phyloP scores from a whole-genome alignment of 2,329 filamentous ascomycete genomes.

The Didymella keratinophila region DNA sequence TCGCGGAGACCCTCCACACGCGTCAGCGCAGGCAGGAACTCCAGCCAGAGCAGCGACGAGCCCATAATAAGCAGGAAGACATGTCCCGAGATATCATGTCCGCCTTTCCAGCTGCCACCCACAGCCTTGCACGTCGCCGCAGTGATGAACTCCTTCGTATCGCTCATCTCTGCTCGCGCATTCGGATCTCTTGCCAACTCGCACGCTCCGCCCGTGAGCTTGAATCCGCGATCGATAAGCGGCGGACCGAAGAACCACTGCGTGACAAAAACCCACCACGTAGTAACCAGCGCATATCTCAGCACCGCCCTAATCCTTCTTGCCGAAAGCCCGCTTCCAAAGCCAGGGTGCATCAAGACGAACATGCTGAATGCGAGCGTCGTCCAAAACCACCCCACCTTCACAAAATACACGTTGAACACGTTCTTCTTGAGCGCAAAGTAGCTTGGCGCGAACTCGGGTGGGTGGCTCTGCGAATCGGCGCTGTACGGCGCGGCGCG shows the following conservation, averaged over 20 bases:
- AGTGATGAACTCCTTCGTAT: conserved; percentile 66
- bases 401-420: conserved; percentile 93
- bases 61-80: conserved; percentile 91
- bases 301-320: conserved; percentile 66
- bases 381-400: conserved; percentile 93
- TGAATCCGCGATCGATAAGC: conserved; percentile 88
- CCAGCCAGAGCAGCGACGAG: conserved; percentile 81
- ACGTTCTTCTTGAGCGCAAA: conserved; percentile 94
- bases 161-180: conserved; percentile 56
- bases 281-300: conserved; percentile 76
- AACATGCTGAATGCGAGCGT: conserved; percentile 77
- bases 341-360: conserved; percentile 70
- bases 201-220: conserved; percentile 87
- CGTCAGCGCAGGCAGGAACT: conserved; percentile 71
- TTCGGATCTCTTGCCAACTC: conserved; percentile 64
- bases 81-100: conserved; percentile 95
- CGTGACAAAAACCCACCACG: conserved; percentile 84
- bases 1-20: conserved; percentile 60
- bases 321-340: conserved; percentile 53
- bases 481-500: conserved; percentile 68
- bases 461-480: conserved; percentile 68
- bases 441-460: conserved; percentile 73
- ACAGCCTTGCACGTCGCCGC: conserved; percentile 81
- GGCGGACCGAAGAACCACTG: conserved; percentile 97
- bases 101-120: conserved; percentile 88